Percentiles rank a stretch among this genome's conserved stretches.
phyloP scores from a whole-genome alignment of 83 land plant species.

The Thuja plicata region DNA sequence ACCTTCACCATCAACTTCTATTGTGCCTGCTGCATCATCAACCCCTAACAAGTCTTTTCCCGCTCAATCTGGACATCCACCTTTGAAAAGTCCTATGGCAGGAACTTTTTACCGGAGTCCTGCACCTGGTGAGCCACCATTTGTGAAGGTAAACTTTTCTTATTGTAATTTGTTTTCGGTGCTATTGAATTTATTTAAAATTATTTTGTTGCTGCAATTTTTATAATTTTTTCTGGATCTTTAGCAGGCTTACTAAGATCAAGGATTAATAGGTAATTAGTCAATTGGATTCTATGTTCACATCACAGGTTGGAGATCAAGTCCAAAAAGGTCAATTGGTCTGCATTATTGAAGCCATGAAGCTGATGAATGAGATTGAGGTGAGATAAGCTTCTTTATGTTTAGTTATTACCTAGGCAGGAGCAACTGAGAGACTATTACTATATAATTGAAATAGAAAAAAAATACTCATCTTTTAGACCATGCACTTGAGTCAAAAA shows the following conservation, averaged over 20 bases:
- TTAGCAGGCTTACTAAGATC: conserved; percentile 9
- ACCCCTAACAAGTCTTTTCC: conserved; percentile 29
- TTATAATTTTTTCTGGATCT: not conserved
- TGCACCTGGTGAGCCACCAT: conserved; percentile 74
- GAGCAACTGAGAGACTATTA: not conserved
- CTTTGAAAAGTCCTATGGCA: conserved; percentile 87
- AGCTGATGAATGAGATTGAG: conserved; percentile 91
- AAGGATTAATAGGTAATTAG: not conserved
- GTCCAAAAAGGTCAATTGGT: conserved; percentile 81
- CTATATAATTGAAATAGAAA: not conserved
- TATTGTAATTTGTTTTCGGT: not conserved
- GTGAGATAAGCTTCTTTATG: conserved; percentile 28
- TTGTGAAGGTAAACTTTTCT: conserved; percentile 68
- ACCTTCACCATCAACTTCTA: conserved; percentile 21
- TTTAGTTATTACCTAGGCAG: not conserved
- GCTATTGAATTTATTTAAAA: not conserved
- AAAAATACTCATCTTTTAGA: not conserved
- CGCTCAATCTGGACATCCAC: conserved; percentile 54
- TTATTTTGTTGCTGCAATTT: not conserved
- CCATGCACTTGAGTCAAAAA: not conserved
- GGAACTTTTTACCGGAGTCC: conserved; percentile 82
- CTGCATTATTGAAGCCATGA: conserved; percentile 92
- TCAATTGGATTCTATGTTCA: conserved; percentile 11
- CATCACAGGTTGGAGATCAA: conserved; percentile 73
- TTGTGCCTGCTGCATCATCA: conserved; percentile 21